Base-by-base conservation (phyloP, 352 stramenopile genomes). In the Pythium pyrilobum region DNA sequence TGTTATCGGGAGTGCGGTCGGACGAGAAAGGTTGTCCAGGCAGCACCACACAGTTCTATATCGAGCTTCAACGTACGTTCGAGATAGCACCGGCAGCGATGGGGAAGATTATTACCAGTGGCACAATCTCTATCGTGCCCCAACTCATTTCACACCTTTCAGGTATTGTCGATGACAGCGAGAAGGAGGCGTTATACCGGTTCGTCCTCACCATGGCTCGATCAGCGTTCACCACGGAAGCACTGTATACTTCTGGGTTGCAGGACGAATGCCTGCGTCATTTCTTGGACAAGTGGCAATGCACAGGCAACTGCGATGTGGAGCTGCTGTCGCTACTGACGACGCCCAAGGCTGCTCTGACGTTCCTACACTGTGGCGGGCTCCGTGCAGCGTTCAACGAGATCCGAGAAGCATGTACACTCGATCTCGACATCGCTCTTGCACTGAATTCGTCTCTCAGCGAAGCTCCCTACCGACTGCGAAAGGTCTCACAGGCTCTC, bases 371-470 rank as follows among this genome's bases (percentile, higher is more conserved):
- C 15, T 51, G 41, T 3, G n/a, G 18, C 0, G 24, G 15, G 16
- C 18, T 45, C 7, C 8, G n/a, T 3, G n/a, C 20, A 2, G 11
- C 27, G 11, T 33, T 59, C 3, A 8, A 25, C 6, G 16, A 40
- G 15, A 48, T 59, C 24, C 18, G 18, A 24, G n/a, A 33, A 20
- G 13, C 24, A 12, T 52, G 41, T 21, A 12, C 10, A 23, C 41
- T 40, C 21, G 38, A 59, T 9, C 42, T 59, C 12, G 52, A 59
- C 16, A 29, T 38, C 6, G n/a, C 32, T 0, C 20, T 59, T 18
- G 52, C 52, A 25, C 32, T 59, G 41, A 59, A 59, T 11, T 29
- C 52, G 6, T 23, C 25, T 10, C 52, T 33, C 8, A n/a, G 31
- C 1, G 39, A 59, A 15, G 25, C 52, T n/a, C 41, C 52, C 13